Base-by-base conservation (phyloP, 345 rosid species). In the Hibiscus mutabilis region DNA sequence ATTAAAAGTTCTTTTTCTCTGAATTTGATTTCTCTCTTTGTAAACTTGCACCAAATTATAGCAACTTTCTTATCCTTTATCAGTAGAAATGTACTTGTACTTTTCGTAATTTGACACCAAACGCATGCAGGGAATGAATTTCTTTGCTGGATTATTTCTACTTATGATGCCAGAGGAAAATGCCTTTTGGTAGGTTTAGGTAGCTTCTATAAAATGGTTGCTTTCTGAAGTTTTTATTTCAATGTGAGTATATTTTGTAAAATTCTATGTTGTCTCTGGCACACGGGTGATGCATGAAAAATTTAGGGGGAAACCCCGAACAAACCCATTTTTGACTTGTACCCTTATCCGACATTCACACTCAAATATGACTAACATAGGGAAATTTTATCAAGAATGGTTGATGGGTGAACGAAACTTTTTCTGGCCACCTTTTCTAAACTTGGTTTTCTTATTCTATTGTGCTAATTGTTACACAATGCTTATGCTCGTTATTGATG, bases 161-260 rank as follows among this genome's bases (percentile, higher is more conserved):
- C 96, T 95, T 58, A 73, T 95, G 85, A 95, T 95, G 97, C 97
- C 99, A 5, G 99, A 95, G 79, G 99, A 95, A 80, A 90, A 95
- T 82, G 99, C 99, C 59, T 95, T 95, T 83, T 95, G 99, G 99
- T 95, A 91, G 66, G 85, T 86, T 79, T 69, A 56, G 59, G 78
- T 75, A 72, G 76, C 68, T 73, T 37, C 21, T 21, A 37, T 6
- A 35, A 72, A 62, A 29, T 59, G 42, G 35, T 27, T 27, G 44
- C 57, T 21, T 57, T 63, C 56, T 25, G 22, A 40, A 57, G 6
- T 22, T 24, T 40, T 18, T 18, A 56, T 60, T 76, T 73, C 19
- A 69, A 25, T 60, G 13, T 52, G 37, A 37, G 66, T 22, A 66
- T 69, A 25, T n/a, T 53, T 60, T 67, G 49, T 27, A 25, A 29